A percentile compares a stretch with the other conserved stretches of the same genome.
phyloP scores from a whole-genome alignment of 2,329 filamentous ascomycete genomes.

The Laburnicola sp. region DNA sequence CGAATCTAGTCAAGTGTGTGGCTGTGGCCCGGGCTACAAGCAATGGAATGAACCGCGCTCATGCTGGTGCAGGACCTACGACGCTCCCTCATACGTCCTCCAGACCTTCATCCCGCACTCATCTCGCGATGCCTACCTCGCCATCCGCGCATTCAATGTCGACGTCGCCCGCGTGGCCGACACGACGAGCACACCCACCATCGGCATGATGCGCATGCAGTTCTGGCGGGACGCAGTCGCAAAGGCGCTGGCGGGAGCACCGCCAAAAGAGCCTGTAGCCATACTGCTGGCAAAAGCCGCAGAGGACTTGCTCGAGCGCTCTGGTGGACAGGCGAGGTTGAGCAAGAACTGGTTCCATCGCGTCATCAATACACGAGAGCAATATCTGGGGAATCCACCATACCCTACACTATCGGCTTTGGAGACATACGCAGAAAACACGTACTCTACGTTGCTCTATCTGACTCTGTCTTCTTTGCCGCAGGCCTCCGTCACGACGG shows the following conservation, averaged over 20 bases:
- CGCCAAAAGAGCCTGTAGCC: conserved; percentile 89
- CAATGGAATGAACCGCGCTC: conserved; percentile 30
- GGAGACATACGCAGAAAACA: conserved; percentile 91
- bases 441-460: conserved; percentile 91
- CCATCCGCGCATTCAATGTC: conserved; percentile 88
- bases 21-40: conserved; percentile 7
- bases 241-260: conserved; percentile 73
- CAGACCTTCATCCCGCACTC: conserved; percentile 79
- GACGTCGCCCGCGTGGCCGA: conserved; percentile 90
- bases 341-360: conserved; percentile 63
- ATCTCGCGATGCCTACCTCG: conserved; percentile 80
- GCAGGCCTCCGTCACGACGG: conserved; percentile 78
- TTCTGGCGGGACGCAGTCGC: conserved; percentile 91
- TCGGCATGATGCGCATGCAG: conserved; percentile 86
- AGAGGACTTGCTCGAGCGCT: conserved; percentile 56
- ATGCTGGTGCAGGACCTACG: conserved; percentile 67
- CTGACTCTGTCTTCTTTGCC: conserved; percentile 79
- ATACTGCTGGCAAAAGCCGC: conserved; percentile 77
- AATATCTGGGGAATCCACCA: conserved; percentile 79
- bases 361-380: conserved; percentile 78
- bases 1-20: conserved; percentile 58
- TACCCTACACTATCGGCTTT: conserved; percentile 73
- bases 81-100: conserved; percentile 84
- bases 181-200: conserved; percentile 81
- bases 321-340: conserved; percentile 53